Conservation (phyloP, 2,329 filamentous ascomycete genomes). For the Mariannaea sp. region DNA sequence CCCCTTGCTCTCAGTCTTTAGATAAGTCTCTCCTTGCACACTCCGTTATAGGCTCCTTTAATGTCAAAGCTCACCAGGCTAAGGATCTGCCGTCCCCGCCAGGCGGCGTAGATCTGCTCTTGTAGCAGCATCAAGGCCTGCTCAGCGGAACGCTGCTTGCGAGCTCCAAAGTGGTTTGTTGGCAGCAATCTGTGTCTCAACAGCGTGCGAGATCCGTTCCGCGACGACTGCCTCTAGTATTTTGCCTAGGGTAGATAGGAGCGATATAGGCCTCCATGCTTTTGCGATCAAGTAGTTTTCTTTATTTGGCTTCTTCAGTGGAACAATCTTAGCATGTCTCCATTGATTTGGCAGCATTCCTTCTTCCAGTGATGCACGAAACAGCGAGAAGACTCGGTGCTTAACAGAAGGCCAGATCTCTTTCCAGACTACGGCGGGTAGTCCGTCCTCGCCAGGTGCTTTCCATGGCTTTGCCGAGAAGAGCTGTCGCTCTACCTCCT, state of each 20-base stretch:
- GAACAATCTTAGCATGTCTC: slow-evolving; percentile 32
- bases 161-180: slow-evolving; percentile 21
- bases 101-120: slow-evolving; percentile 14
- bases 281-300: slow-evolving; percentile 35
- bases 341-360: slow-evolving; percentile 7
- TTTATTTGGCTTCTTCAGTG: slow-evolving; percentile 33
- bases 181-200: slow-evolving; percentile 15
- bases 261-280: slow-evolving; percentile 35
- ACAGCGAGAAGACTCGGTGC: slow-evolving; percentile 5
- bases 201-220: slow-evolving; percentile 14
- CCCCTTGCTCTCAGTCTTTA: slow-evolving; percentile 20
- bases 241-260: slow-evolving; percentile 37
- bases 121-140: slow-evolving; percentile 20
- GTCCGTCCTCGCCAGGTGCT: slow-evolving; percentile 21
- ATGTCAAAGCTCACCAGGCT: slow-evolving; percentile 22
- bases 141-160: slow-evolving; percentile 20
- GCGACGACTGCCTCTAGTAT: slow-evolving; percentile 13
- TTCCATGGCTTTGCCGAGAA: slow-evolving; percentile 31
- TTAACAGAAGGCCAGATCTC: slow-evolving; percentile 14
- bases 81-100: slow-evolving; percentile 10
- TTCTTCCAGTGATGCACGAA: slow-evolving; percentile 1
- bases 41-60: slow-evolving; percentile 23
- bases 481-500: slow-evolving; percentile 30
- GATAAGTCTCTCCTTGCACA: slow-evolving; percentile 21
- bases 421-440: slow-evolving; percentile 19